Evolutionary conservation across 1,139 yeast genomes (phyloP).

Genomic region (Yamadazyma buinensis): DNA sequence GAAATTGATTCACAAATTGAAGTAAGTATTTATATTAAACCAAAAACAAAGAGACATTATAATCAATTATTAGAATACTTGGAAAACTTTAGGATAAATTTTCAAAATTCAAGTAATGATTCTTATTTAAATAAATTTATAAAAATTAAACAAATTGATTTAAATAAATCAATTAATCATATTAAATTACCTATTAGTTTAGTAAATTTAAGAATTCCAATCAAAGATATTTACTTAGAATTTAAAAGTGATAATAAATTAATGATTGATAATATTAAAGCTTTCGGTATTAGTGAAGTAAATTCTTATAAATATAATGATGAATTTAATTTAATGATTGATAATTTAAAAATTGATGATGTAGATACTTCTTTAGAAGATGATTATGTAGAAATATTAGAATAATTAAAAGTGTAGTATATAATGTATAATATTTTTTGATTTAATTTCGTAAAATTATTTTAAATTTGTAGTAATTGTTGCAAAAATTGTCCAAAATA

Average conservation of each 20-base stretch:
- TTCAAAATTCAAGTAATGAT: conserved; percentile 14
- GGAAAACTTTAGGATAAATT: conserved; percentile 15
- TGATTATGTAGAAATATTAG: conserved; percentile 1
- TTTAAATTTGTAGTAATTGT: no score
- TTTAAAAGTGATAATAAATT: conserved; percentile 17
- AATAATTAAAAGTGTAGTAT: conserved; percentile 2
- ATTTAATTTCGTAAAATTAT: no score
- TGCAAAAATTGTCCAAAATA: no score
- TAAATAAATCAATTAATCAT: conserved; percentile 22
- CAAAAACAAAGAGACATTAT: conserved; percentile 15
- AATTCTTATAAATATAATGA: conserved; percentile 25
- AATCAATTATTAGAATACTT: conserved; percentile 19
- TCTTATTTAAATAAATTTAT: conserved; percentile 31
- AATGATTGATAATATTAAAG: conserved; percentile 30
- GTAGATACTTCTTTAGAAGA: not conserved
- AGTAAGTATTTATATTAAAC: conserved; percentile 30
- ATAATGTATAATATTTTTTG: no score
- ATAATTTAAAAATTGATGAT: conserved; percentile 12
- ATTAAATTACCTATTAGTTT: conserved; percentile 33
- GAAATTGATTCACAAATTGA: conserved; percentile 9
- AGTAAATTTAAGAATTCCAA: conserved; percentile 30
- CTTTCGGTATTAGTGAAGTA: conserved; percentile 37
- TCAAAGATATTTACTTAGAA: conserved; percentile 35
- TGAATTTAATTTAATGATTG: conserved; percentile 23
- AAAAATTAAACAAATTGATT: conserved; percentile 26